These are phyloP conservation scores for Agaricus subrufescens DNA, from an alignment of 768 basidiomycete species.

Conservation along the genomic window DNA sequence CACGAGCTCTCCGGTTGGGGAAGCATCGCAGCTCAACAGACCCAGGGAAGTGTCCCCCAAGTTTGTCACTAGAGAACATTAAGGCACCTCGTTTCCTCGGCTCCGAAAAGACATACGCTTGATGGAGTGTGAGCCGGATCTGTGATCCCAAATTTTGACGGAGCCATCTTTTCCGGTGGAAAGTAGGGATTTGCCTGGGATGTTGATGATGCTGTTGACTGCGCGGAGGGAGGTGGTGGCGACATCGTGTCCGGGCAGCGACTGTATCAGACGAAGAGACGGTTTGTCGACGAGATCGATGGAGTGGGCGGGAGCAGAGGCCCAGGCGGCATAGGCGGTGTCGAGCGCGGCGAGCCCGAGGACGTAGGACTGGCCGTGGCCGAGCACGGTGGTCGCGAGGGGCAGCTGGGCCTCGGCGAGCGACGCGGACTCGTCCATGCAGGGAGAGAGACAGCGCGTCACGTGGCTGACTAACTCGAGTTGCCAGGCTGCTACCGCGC, in stretches of 20 bases:
- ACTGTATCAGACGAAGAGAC: conserved; percentile 40
- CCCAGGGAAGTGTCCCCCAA: conserved; percentile 29
- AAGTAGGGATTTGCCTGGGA: conserved; percentile 41
- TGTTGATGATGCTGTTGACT: conserved; percentile 35
- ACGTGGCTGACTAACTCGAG: not conserved
- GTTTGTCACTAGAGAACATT: conserved; percentile 43
- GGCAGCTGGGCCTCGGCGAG: conserved; percentile 1
- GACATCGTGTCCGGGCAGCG: conserved; percentile 51
- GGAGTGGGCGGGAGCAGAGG: conserved; percentile 58
- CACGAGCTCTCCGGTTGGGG: conserved; percentile 63
- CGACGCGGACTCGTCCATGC: conserved; percentile 3
- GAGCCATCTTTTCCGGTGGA: conserved; percentile 70
- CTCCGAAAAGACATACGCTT: conserved; percentile 46
- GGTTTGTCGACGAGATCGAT: conserved; percentile 66
- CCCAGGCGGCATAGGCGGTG: conserved; percentile 51
- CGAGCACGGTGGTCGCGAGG: not conserved
- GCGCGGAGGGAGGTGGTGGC: conserved; percentile 55
- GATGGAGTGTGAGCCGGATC: conserved; percentile 45
- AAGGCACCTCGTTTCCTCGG: conserved; percentile 25
- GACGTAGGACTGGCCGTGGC: conserved; percentile 43
- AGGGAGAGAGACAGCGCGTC: no score
- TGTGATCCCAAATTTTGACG: conserved; percentile 73
- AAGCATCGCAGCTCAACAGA: conserved; percentile 67
- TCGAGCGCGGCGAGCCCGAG: conserved; percentile 44
- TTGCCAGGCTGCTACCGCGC: not conserved